Conservation (phyloP, 352 stramenopile genomes). For the Blastocystis sp. region DNA sequence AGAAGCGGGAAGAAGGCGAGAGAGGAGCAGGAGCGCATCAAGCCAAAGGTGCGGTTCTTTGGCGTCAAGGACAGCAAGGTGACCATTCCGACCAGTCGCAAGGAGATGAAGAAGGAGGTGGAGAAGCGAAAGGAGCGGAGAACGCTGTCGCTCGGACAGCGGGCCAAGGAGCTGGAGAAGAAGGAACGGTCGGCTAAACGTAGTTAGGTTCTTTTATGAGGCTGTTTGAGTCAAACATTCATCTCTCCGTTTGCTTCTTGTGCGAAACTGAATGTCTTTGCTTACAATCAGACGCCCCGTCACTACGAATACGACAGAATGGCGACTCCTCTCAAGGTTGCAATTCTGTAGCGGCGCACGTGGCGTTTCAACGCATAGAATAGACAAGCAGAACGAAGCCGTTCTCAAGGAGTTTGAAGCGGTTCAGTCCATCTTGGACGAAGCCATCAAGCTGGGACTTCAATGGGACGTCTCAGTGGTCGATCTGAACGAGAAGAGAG, state of each 20-base stretch:
- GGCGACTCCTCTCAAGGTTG: too few relatives aligned
- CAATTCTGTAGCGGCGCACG: too few relatives aligned
- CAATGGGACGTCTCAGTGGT: background rate
- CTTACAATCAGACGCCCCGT: too few relatives aligned
- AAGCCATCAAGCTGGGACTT: background rate
- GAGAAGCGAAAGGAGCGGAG: constrained; percentile 32
- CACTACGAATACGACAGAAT: too few relatives aligned
- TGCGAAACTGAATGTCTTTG: too few relatives aligned
- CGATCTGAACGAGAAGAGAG: constrained; percentile 20
- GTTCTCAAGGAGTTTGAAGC: background rate
- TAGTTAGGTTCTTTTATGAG: background rate
- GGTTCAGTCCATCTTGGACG: background rate
- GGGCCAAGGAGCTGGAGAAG: background rate
- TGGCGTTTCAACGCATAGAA: background rate
- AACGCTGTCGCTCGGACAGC: background rate
- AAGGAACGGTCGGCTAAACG: constrained; percentile 4
- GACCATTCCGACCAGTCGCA: background rate
- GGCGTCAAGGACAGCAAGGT: constrained; percentile 38
- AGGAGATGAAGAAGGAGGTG: constrained; percentile 45
- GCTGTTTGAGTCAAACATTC: background rate
- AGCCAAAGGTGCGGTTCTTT: constrained; percentile 41
- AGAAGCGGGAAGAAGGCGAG: background rate
- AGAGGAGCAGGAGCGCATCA: constrained; percentile 9
- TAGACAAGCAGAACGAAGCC: background rate
- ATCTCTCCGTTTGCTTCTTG: background rate